A percentile compares a stretch with the other conserved stretches of the same genome.
phyloP scores from a whole-genome alignment of 1,284 basidiomycete genomes.

The Baeospora myosura region DNA sequence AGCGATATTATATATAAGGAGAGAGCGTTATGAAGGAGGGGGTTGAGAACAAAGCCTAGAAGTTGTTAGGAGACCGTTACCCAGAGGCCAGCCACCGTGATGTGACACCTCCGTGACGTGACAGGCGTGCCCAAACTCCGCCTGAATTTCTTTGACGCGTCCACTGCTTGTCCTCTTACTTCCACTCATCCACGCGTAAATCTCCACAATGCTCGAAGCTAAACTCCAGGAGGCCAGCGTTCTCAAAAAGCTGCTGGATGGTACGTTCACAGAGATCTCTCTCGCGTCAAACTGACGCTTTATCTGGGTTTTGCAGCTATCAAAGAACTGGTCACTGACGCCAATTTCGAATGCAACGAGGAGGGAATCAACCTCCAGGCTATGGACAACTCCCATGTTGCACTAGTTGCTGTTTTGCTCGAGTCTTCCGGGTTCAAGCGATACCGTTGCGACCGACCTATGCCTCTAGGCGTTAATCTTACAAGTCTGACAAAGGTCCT shows the following conservation, averaged over 20 bases:
- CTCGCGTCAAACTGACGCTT: constrained; percentile 7
- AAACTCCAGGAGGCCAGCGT: constrained; percentile 77
- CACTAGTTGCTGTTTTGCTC: constrained; percentile 84
- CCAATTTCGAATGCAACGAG: constrained; percentile 97
- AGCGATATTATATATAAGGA: constrained; percentile 9
- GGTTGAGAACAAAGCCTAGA: no score
- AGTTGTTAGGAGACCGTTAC: no score
- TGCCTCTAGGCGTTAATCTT: constrained; percentile 90
- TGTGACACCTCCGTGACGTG: constrained; percentile 17
- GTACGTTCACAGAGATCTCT: constrained; percentile 35
- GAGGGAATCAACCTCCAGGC: constrained; percentile 94
- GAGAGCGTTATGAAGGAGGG: no score
- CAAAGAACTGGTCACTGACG: constrained; percentile 96
- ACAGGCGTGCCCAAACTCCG: constrained; percentile 9
- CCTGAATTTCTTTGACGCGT: constrained; percentile 8
- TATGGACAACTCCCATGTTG: constrained; percentile 99
- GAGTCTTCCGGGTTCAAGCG: constrained; percentile 74
- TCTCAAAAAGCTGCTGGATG: constrained; percentile 83
- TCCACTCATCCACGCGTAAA: constrained; percentile 4
- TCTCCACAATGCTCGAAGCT: constrained; percentile 77
- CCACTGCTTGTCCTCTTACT: constrained; percentile 8
- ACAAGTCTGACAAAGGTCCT: constrained; percentile 90
- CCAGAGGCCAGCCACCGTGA: no score
- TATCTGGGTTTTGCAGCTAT: constrained; percentile 53
- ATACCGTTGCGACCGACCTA: constrained; percentile 93